phyloP scores from a whole-genome alignment of 345 rosid species.

The Lumnitzera racemosa region DNA sequence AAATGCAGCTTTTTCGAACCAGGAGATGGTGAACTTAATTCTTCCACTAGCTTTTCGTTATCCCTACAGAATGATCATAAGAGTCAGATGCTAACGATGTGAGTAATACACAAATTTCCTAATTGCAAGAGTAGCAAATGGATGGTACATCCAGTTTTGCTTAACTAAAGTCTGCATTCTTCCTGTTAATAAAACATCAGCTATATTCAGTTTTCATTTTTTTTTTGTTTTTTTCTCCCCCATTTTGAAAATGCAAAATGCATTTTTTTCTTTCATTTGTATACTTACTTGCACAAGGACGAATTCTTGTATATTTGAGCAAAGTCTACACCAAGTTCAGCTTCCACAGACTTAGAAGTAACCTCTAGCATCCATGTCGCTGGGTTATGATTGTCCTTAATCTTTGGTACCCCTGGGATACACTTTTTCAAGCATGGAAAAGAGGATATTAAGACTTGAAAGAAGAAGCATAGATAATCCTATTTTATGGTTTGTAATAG shows the following conservation, averaged over 20 bases:
- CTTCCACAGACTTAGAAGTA: constrained; percentile 9
- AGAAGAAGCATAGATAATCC: no score
- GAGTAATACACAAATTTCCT: background rate
- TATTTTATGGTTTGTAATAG: no score
- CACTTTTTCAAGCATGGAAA: background rate
- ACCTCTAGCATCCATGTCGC: constrained; percentile 17
- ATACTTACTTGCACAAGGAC: background rate
- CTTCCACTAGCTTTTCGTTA: constrained; percentile 13
- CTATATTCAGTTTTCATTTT: no score
- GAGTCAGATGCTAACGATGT: background rate
- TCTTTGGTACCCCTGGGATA: constrained; percentile 4
- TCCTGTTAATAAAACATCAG: no score
- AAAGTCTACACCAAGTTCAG: constrained; percentile 9
- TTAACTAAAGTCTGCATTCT: no score
- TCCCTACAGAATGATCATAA: constrained; percentile 15
- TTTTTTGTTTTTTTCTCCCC: no score
- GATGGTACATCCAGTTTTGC: no score
- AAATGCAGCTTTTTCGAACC: constrained; percentile 22
- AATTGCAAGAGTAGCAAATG: background rate
- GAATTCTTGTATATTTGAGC: constrained; percentile 7
- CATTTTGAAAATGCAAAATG: no score
- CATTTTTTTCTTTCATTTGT: no score
- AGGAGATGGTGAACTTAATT: constrained; percentile 21
- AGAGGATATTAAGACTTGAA: no score
- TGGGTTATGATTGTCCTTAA: constrained; percentile 4